Percentiles rank a stretch among this genome's conserved stretches.
phyloP scores from a whole-genome alignment of 169 alveolate genomes.

The Theileria parva region DNA sequence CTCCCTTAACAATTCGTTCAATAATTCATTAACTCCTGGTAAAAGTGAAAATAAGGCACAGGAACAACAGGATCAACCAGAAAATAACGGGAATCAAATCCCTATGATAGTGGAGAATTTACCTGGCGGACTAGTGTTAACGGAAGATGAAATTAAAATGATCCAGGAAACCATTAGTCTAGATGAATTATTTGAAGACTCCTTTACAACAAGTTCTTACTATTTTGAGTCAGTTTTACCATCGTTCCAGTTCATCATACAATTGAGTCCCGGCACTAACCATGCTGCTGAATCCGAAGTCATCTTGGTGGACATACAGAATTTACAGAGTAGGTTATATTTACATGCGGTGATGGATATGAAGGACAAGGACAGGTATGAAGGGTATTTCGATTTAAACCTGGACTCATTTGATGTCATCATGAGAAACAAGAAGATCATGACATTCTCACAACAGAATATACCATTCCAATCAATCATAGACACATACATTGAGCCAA shows the following conservation, averaged over 20 bases:
- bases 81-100: slow-evolving; percentile 34
- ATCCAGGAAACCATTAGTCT: slow-evolving; percentile 52
- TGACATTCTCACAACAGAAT: slow-evolving; percentile 29
- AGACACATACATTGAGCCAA: not conserved
- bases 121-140: slow-evolving; percentile 76
- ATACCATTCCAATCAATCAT: not conserved
- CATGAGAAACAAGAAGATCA: slow-evolving; percentile 20
- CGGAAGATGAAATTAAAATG: slow-evolving; percentile 73
- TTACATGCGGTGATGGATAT: slow-evolving; percentile 50
- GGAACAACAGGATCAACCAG: slow-evolving; percentile 43
- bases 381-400: slow-evolving; percentile 49
- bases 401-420: slow-evolving; percentile 56
- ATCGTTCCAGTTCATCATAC: slow-evolving; percentile 38
- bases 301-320: slow-evolving; percentile 30
- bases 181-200: slow-evolving; percentile 55
- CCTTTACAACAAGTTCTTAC: slow-evolving; percentile 48
- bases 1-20: not conserved
- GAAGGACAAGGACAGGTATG: slow-evolving; percentile 56
- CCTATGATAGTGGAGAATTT: slow-evolving; percentile 57
- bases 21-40: not conserved
- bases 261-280: not conserved
- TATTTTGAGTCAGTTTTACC: slow-evolving; percentile 59
- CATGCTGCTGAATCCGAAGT: slow-evolving; percentile 7
- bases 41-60: not conserved
- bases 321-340: slow-evolving; percentile 39